Conservation (phyloP, 768 basidiomycete genomes). For the Pleurotus ostreatus region DNA sequence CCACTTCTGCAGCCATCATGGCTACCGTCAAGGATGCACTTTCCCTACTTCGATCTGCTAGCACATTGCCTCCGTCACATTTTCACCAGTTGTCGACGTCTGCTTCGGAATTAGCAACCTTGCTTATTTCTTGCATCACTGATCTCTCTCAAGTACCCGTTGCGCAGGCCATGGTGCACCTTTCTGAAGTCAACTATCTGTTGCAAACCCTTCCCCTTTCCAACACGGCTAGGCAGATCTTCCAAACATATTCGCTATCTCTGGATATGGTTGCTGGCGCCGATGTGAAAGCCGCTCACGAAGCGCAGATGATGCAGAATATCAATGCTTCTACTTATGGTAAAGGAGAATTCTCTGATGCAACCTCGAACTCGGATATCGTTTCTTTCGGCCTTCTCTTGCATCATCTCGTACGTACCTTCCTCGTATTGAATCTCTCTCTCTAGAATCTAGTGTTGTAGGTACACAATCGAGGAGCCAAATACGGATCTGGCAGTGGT, state of each 20-base stretch:
- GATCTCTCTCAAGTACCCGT: slow-evolving; percentile 62
- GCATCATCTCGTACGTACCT: slow-evolving; percentile 51
- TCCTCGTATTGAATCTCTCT: background rate
- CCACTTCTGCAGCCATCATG: slow-evolving; percentile 46
- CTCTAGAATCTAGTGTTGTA: slow-evolving; percentile 19
- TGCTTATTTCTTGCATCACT: slow-evolving; percentile 56
- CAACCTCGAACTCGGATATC: slow-evolving; percentile 62
- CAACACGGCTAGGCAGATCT: slow-evolving; percentile 46
- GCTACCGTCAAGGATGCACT: slow-evolving; percentile 59
- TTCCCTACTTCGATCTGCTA: slow-evolving; percentile 52
- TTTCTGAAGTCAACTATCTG: slow-evolving; percentile 49
- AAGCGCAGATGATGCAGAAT: slow-evolving; percentile 68
- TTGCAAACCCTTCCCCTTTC: slow-evolving; percentile 50
- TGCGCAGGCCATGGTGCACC: slow-evolving; percentile 50
- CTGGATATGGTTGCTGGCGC: slow-evolving; percentile 62
- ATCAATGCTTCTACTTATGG: slow-evolving; percentile 49
- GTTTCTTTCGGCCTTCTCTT: slow-evolving; percentile 59
- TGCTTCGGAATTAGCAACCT: slow-evolving; percentile 59
- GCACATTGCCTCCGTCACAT: slow-evolving; percentile 49
- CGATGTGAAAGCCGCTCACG: slow-evolving; percentile 64
- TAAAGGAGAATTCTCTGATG: slow-evolving; percentile 52
- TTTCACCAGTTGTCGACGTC: slow-evolving; percentile 57
- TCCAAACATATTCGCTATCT: slow-evolving; percentile 58
- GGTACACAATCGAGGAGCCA: slow-evolving; percentile 55
- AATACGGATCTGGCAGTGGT: slow-evolving; percentile 61